Evolutionary conservation across 176 grass and related monocot genomes (phyloP), one percentile per base, ranked within the genome.

Genomic region (Melocanna baccifera): DNA sequence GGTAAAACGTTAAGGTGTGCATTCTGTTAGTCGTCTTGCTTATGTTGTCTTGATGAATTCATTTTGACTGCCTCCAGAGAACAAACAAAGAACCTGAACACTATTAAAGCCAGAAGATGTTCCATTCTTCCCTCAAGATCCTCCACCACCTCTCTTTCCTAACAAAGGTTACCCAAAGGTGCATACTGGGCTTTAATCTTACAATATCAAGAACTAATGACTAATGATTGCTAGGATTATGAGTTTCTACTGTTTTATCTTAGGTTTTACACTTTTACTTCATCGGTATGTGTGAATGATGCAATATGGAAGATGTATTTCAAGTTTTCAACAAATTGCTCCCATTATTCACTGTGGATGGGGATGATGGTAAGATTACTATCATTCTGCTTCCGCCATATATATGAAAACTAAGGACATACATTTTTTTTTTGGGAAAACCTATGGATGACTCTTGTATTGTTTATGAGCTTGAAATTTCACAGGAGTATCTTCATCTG

Each of bases 261-360:
- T 92, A 96, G 96, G 89, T 87, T 55, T 89, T 96, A 55, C 83
- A 99, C 81, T 71, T 28, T 77, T 34, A 81, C 96, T 62, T 90
- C 89, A 37, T 70, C 52, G 64, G 91, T 94, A 43, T 86, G 55
- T 73, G 81, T 91, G 40, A 96, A 87, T 66, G 77, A 94, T 73
- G 87, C 80, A 59, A 92, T 99, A 86, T 99, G 96, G 96, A 92
- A 91, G 37, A 93, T 94, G 91, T 99, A 99, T 85, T 94, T 96
- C n/a, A n/a, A n/a, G n/a, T n/a, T n/a, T n/a, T n/a, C 19, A 67
- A 90, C 4, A 75, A 96, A 40, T 81, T 99, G 73, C 85, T 99
- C 40, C 96, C 91, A 5, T 79, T 99, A 18, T 90, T 96, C 76
- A 94, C 96, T 78, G 83, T 42, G 5, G 74, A 94, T 53, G 93